Evolutionary conservation across 176 grass and related monocot genomes (phyloP).

Genomic region (Triticum urartu): DNA sequence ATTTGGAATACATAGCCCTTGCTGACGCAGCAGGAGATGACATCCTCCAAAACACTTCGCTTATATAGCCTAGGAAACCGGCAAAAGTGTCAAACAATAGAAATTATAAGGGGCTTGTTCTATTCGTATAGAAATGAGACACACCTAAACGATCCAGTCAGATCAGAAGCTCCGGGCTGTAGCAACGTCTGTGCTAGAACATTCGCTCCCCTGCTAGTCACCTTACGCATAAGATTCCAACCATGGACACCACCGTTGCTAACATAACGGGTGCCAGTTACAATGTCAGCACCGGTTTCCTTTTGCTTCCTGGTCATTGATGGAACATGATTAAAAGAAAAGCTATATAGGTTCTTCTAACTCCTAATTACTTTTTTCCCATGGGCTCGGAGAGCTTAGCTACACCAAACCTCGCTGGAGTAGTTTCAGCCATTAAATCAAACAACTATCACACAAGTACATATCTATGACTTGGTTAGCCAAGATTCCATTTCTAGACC

Average conservation of each 20-base stretch:
- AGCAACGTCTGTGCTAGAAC: slow-evolving; percentile 97
- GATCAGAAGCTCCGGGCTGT: slow-evolving; percentile 85
- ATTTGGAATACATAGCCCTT: slow-evolving; percentile 99
- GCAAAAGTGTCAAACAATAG: not conserved
- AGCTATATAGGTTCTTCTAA: not conserved
- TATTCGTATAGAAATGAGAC: not conserved
- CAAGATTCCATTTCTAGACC: not conserved
- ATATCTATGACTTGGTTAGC: not conserved
- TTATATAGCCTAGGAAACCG: slow-evolving; percentile 75
- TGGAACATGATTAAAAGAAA: slow-evolving; percentile 17
- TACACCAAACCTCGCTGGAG: not conserved
- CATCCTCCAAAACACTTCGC: slow-evolving; percentile 76
- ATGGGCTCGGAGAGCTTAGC: not conserved
- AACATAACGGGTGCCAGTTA: slow-evolving; percentile 92
- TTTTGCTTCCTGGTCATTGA: slow-evolving; percentile 65
- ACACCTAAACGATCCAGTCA: slow-evolving; percentile 94
- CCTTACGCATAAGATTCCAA: slow-evolving; percentile 95
- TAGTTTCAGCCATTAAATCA: slow-evolving; percentile 17
- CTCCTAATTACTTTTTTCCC: not conserved
- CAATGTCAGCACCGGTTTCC: slow-evolving; percentile 80
- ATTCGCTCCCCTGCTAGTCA: slow-evolving; percentile 97
- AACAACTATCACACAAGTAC: not conserved
- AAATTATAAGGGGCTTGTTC: not conserved
- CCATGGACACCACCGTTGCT: slow-evolving; percentile 90
- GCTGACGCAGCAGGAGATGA: slow-evolving; percentile 92